Percentiles rank a stretch among this genome's conserved stretches.
These are phyloP conservation scores for Phytopythium vexans DNA, from an alignment of 352 stramenopile species.

Conservation along the genomic window DNA sequence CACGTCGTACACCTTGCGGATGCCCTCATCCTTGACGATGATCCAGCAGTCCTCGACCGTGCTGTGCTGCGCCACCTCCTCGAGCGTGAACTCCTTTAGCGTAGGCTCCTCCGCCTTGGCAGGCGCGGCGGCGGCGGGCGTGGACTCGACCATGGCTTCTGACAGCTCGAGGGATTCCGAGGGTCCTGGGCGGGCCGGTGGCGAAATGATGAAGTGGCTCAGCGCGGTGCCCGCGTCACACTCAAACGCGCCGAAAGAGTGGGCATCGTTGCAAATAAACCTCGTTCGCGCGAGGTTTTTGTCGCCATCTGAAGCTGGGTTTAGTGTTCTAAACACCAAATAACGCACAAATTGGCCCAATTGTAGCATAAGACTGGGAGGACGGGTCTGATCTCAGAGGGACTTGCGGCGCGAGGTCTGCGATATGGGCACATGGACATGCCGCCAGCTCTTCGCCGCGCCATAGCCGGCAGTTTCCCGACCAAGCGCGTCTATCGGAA, in stretches of 20 bases:
- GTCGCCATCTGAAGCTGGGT: background rate
- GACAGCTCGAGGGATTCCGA: constrained; percentile 10
- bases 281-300: constrained; percentile 3
- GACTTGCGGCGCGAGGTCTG: too few relatives aligned
- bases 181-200: constrained; percentile 12
- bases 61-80: constrained; percentile 91
- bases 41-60: constrained; percentile 84
- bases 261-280: background rate
- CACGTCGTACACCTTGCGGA: constrained; percentile 96
- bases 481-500: too few relatives aligned
- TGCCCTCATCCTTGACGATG: constrained; percentile 66
- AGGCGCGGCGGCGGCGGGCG: constrained; percentile 9
- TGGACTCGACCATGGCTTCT: constrained; percentile 20
- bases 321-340: background rate
- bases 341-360: background rate
- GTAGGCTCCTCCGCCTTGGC: background rate
- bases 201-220: constrained; percentile 32
- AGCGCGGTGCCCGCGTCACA: constrained; percentile 3
- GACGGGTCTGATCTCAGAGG: too few relatives aligned
- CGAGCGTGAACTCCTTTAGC: constrained; percentile 88
- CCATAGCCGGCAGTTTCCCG: too few relatives aligned
- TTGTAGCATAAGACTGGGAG: background rate
- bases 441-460: background rate
- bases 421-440: constrained; percentile 4
- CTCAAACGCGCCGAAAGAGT: background rate